Evolutionary conservation across 192 early-diverging fungal genomes (phyloP).

Genomic region (Spizellomyces punctatus): DNA sequence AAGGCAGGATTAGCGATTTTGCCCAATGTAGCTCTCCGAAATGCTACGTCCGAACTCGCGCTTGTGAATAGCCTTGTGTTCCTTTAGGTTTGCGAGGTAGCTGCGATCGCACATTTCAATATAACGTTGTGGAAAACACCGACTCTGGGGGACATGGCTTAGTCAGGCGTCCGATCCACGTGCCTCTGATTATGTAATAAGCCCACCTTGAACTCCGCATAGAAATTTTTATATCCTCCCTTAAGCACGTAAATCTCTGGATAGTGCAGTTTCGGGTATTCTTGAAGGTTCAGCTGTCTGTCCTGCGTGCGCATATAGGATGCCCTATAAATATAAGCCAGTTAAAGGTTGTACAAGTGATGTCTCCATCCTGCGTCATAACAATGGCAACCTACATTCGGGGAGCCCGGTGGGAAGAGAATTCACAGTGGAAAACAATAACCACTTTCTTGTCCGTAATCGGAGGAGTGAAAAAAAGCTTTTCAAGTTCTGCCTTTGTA

Average conservation of each 20-base stretch:
- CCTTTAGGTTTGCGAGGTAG: slow-evolving; percentile 49
- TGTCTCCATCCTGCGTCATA: neutral
- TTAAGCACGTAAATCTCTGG: slow-evolving; percentile 85
- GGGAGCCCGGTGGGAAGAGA: slow-evolving; percentile 77
- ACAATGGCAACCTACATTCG: slow-evolving; percentile 60
- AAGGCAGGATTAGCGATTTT: neutral
- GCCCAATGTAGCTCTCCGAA: slow-evolving; percentile 13
- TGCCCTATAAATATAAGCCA: slow-evolving; percentile 47
- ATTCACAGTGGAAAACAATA: slow-evolving; percentile 88
- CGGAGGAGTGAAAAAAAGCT: slow-evolving; percentile 55
- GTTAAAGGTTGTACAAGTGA: neutral
- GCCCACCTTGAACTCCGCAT: slow-evolving; percentile 48
- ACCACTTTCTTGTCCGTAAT: slow-evolving; percentile 49
- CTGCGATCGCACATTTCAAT: slow-evolving; percentile 77
- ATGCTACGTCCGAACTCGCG: slow-evolving; percentile 42
- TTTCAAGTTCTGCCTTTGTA: slow-evolving; percentile 59
- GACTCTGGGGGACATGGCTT: slow-evolving; percentile 21
- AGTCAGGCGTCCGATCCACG: neutral
- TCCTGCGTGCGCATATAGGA: slow-evolving; percentile 74
- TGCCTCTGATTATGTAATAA: neutral
- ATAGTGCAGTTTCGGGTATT: slow-evolving; percentile 79
- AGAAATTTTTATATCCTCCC: slow-evolving; percentile 84
- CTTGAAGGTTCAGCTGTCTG: slow-evolving; percentile 65
- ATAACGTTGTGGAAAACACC: slow-evolving; percentile 76
- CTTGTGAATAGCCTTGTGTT: slow-evolving; percentile 26